A percentile compares a stretch with the other conserved stretches of the same genome.
Evolutionary conservation across 2,329 filamentous ascomycete species (phyloP).

Genomic region (Cladosporium sp.): DNA sequence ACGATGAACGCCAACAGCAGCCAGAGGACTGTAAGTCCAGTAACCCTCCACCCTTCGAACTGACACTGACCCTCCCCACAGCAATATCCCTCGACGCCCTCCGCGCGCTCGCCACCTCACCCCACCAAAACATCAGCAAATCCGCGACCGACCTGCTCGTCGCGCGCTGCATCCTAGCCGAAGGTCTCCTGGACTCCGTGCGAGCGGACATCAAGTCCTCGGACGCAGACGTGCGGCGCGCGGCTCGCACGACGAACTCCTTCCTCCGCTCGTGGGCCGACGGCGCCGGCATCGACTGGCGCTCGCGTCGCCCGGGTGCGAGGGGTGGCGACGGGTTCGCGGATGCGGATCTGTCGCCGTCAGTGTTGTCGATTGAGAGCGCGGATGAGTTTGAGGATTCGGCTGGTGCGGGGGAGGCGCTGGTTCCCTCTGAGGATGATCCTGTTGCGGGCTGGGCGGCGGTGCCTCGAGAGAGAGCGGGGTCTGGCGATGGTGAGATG

Average conservation of each 20-base stretch:
- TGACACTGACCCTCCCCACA: conserved; percentile 11
- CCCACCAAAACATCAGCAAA: conserved; percentile 40
- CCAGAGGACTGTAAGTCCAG: conserved; percentile 18
- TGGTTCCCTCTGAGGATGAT: conserved; percentile 25
- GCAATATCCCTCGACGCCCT: conserved; percentile 38
- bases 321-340: neutral
- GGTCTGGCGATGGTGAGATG: conserved; percentile 43
- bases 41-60: neutral
- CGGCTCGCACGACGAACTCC: neutral
- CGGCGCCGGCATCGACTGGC: neutral
- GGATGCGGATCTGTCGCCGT: neutral
- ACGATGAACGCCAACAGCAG: conserved; percentile 22
- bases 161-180: conserved; percentile 14
- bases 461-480: conserved; percentile 23
- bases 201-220: neutral
- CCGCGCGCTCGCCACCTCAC: conserved; percentile 33
- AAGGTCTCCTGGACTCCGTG: neutral
- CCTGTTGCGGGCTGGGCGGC: conserved; percentile 16
- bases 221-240: neutral
- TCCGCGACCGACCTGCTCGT: conserved; percentile 27
- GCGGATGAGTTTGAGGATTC: neutral
- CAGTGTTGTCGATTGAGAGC: neutral
- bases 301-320: neutral
- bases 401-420: neutral
- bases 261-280: conserved; percentile 1